Base-by-base conservation (phyloP, 306 rosid genomes). In the Corylus avellana region DNA sequence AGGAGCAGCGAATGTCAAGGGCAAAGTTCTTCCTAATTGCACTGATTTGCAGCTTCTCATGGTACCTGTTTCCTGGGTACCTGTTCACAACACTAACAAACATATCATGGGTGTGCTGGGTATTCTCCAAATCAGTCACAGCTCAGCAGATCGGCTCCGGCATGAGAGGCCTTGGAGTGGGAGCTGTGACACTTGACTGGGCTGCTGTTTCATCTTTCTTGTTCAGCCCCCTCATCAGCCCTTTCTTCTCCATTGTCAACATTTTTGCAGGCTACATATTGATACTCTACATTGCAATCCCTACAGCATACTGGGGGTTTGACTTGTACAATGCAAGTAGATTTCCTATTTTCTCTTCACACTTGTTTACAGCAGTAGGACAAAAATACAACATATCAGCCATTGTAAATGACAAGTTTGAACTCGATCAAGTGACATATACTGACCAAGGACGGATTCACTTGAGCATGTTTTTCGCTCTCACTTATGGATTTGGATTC, bases 61-160 rank as follows among this genome's bases (percentile, higher is more conserved):
- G 93, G 96, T 90, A 89, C 48, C 69, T 76, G 39, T 1, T 89
- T 51, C 98, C 97, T 10, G 94, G 97, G 46, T 88, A 79, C 89
- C 75, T 92, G 12, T 90, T 94, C 86, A n/a, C 91, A 62, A 90
- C 96, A 12, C 92, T 94, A 14, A 72, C 96, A 29, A 90, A 7
- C 89, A 87, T 94, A 53, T 94, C 96, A 73, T 94, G 94, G 92
- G 70, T 92, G 0, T 92, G 94, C 80, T 93, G 93, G 98, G 6
- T 82, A 29, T 90, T 91, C 88, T 77, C 93, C 79, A 91, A 90
- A 69, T 93, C 97, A 18, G 89, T 93, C 12, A 89, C 90, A 20
- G 92, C 92, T 59, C 93, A 93, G 74, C 94, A 91, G 39, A 32
- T 93, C 29, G 98, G 97, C 13, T 93, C 93, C 2, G 93, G 97